A percentile compares a stretch with the other conserved stretches of the same genome.
phyloP scores from a whole-genome alignment of 2,329 filamentous ascomycete genomes.

The Epichloe amarillans region DNA sequence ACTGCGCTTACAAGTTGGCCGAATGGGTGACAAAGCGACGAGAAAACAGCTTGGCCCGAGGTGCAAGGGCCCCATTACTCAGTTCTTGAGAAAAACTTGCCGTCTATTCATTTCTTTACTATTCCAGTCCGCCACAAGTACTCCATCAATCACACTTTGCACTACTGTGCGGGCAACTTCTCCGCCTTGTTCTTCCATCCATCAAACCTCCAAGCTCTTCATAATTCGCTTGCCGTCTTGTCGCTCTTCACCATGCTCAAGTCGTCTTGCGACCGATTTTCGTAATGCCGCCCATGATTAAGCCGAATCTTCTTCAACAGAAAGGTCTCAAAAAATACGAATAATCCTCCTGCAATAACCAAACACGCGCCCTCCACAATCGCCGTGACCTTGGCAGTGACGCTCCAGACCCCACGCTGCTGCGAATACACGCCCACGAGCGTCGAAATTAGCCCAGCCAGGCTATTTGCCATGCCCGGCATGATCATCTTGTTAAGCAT shows the following conservation, averaged over 20 bases:
- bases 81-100: conserved; percentile 5
- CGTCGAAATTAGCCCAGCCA: conserved; percentile 36
- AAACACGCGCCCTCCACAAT: conserved; percentile 22
- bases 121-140: background rate
- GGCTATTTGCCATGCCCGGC: conserved; percentile 29
- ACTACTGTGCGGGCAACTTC: background rate
- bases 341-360: conserved; percentile 14
- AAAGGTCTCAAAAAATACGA: conserved; percentile 18
- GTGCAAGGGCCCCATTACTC: conserved; percentile 19
- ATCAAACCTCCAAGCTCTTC: background rate
- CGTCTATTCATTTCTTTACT: background rate
- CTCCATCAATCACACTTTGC: background rate
- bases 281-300: conserved; percentile 15
- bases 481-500: conserved; percentile 37
- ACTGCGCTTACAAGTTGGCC: conserved; percentile 48
- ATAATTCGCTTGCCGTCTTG: background rate
- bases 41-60: background rate
- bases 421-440: conserved; percentile 36
- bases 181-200: background rate
- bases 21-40: conserved; percentile 29
- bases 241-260: background rate
- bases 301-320: conserved; percentile 18
- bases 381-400: conserved; percentile 25
- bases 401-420: conserved; percentile 29
- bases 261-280: conserved; percentile 5